Conservation (phyloP, 1,284 basidiomycete species). For the Omphalotus olearius region DNA sequence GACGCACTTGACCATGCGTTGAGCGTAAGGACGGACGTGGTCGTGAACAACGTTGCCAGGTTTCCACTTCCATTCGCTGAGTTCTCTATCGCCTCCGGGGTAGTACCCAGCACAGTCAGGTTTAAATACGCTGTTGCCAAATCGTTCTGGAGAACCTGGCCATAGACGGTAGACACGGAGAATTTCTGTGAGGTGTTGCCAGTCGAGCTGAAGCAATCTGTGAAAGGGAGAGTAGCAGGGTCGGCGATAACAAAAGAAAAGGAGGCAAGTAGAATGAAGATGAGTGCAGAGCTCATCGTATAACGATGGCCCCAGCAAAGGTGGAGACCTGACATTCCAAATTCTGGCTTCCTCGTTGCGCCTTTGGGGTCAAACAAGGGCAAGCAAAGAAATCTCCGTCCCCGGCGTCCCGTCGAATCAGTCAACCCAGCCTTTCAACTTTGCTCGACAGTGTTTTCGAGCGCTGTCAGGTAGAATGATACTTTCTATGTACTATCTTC, state of each 20-base stretch:
- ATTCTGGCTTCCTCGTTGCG: neutral
- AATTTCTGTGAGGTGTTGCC: constrained; percentile 50
- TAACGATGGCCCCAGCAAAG: neutral
- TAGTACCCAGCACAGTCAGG: constrained; percentile 60
- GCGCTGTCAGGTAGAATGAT: too few species aligned
- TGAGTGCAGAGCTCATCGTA: constrained; percentile 6
- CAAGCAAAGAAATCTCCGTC: too few species aligned
- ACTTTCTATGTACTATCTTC: too few species aligned
- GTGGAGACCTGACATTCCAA: neutral
- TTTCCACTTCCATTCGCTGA: constrained; percentile 56
- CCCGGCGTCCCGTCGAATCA: too few species aligned
- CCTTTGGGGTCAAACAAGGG: too few species aligned
- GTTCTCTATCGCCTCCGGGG: constrained; percentile 54
- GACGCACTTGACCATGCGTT: constrained; percentile 65
- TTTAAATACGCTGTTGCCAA: constrained; percentile 48
- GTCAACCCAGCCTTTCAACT: too few species aligned
- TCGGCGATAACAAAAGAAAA: constrained; percentile 31
- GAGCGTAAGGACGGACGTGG: constrained; percentile 77
- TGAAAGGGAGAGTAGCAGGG: constrained; percentile 48
- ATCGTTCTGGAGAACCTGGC: constrained; percentile 56
- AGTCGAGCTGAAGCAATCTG: constrained; percentile 50
- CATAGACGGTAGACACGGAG: constrained; percentile 68
- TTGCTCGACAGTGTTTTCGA: too few species aligned
- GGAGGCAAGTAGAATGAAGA: constrained; percentile 19
- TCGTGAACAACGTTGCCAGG: constrained; percentile 85